A percentile compares a stretch with the other conserved stretches of the same genome.
Conservation (phyloP, 2,329 filamentous ascomycete species). For the Paecilomyces variotii region DNA sequence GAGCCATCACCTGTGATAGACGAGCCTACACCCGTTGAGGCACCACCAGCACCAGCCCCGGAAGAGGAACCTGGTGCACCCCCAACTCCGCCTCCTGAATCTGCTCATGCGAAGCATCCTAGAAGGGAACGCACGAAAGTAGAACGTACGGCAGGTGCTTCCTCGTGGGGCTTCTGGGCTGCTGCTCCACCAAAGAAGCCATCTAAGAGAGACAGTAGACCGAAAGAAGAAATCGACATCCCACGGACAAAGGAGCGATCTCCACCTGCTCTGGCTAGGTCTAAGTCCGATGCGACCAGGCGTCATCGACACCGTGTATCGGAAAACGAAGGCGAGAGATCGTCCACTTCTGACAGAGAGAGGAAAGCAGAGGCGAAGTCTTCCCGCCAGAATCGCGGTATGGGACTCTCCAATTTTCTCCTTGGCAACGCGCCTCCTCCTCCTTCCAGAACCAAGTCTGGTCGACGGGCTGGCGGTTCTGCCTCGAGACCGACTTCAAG, state of each 20-base stretch:
- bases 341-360: constrained; percentile 65
- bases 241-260: constrained; percentile 31
- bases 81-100: constrained; percentile 45
- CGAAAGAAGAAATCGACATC: constrained; percentile 26
- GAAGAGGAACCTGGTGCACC: constrained; percentile 21
- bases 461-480: constrained; percentile 51
- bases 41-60: constrained; percentile 6
- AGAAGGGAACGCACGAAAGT: constrained; percentile 73
- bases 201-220: constrained; percentile 42
- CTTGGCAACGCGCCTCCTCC: constrained; percentile 58
- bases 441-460: constrained; percentile 53
- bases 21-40: neutral
- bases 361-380: constrained; percentile 45
- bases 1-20: constrained; percentile 5
- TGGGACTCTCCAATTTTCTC: constrained; percentile 53
- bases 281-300: constrained; percentile 49
- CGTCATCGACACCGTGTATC: constrained; percentile 53
- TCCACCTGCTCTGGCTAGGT: constrained; percentile 41
- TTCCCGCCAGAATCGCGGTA: constrained; percentile 48
- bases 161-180: constrained; percentile 70
- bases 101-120: constrained; percentile 49
- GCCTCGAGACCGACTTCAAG: constrained; percentile 52
- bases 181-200: constrained; percentile 41
- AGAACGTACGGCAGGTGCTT: constrained; percentile 57
- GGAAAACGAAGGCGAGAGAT: constrained; percentile 54